Evolutionary conservation across 805 yeast genomes (phyloP).

Genomic region (Saccharomycopsis amapae): DNA sequence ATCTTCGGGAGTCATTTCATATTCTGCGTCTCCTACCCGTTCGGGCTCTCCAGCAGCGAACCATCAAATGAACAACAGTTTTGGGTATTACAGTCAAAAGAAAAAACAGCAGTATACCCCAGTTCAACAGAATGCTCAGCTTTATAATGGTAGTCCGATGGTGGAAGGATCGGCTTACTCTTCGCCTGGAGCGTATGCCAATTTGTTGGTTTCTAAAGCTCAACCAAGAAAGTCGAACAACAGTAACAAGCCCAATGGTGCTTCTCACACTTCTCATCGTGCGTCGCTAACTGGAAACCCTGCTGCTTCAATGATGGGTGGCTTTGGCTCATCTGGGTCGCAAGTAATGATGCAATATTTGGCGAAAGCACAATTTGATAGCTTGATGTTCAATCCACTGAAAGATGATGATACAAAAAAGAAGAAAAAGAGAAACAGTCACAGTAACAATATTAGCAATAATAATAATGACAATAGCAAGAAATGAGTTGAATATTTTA

Average conservation of each 20-base stretch:
- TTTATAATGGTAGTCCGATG: neutral
- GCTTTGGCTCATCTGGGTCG: constrained; percentile 36
- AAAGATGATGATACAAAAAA: constrained; percentile 2
- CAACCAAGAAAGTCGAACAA: constrained; percentile 1
- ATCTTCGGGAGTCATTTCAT: neutral
- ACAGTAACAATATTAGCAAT: neutral
- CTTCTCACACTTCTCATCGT: neutral
- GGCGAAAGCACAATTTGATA: constrained; percentile 64
- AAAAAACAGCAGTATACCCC: constrained; percentile 5
- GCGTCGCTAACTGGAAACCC: neutral
- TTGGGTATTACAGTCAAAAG: neutral
- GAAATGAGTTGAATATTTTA: neutral
- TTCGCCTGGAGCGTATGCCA: neutral
- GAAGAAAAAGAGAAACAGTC: neutral
- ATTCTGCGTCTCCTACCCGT: constrained; percentile 1
- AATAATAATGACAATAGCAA: neutral
- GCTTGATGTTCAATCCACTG: constrained; percentile 32
- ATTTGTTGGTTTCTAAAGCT: constrained; percentile 6
- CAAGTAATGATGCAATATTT: constrained; percentile 74
- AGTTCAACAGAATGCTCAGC: constrained; percentile 6
- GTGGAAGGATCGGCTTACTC: neutral
- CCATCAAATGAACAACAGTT: no score
- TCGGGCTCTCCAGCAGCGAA: constrained; percentile 9
- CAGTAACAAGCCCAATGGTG: neutral
- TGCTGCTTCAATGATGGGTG: neutral